Base-by-base conservation (phyloP, 2,329 filamentous ascomycete genomes). In the Trichoderma brevicompactum region DNA sequence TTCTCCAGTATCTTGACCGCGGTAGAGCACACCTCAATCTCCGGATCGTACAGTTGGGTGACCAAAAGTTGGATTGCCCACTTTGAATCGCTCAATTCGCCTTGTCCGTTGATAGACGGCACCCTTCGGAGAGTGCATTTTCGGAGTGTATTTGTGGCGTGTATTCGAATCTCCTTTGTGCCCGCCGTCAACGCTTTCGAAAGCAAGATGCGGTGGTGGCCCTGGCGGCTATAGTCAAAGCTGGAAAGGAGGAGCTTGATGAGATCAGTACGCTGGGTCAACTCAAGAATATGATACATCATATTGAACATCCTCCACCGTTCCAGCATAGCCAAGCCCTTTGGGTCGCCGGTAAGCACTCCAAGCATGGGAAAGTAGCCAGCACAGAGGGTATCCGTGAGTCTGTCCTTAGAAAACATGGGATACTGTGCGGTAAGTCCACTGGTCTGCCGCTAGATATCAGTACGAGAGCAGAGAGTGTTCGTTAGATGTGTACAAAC, bases 281-380 rank as follows among this genome's bases (percentile, higher is more conserved):
- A 83, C 73, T 98, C 94, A 65, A 97, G 86, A 67, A 99, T 97
- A 77, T 98, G 95, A 75, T 99, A 99, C 83, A 98, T 96, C 92
- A 99, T 99, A 77, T 98, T 98, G 79, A 97, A 94, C 84, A 99
- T 96, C 71, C 93, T 92, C 94, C 95, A 98, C 71, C 92, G 85
- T 75, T 98, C 94, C 74, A 99, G 86, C 79, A 99, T 94, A 67
- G 90, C 88, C 28, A 98, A 83, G 0, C 95, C 95, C 71, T 90
- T 92, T 0, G 85, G 80, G 72, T 97, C 92, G 61, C 89, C 89
- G 71, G 91, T 98, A 65, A 99, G 79, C 10, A 92, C 89, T 7
- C 95, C 96, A 2, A 99, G 81, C 82, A 99, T 92, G 13, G 93
- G 87, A 76, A 99, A 97, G 76, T 99, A 99, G 10, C 96, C 96